Conservation (phyloP, 2,329 filamentous ascomycete genomes). For the Alternaria metachromatica region DNA sequence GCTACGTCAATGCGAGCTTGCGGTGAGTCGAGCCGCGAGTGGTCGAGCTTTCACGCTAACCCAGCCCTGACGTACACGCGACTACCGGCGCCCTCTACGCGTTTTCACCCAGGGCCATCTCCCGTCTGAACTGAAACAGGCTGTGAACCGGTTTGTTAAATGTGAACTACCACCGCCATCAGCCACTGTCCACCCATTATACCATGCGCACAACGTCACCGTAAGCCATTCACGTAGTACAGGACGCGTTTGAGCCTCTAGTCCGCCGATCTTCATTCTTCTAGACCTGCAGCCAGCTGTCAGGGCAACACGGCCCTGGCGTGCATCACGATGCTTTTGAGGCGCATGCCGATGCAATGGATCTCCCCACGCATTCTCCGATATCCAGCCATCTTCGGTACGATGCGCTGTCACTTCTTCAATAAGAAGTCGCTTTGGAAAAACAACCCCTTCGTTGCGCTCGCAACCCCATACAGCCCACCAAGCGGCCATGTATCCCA, state of each 20-base stretch:
- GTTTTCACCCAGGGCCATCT: slow-evolving; percentile 14
- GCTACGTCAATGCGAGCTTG: slow-evolving; percentile 18
- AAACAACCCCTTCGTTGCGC: slow-evolving; percentile 43
- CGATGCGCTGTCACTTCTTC: slow-evolving; percentile 28
- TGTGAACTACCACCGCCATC: not conserved
- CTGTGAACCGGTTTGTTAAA: slow-evolving; percentile 1
- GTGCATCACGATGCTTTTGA: slow-evolving; percentile 1
- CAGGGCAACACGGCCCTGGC: slow-evolving; percentile 2
- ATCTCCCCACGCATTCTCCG: slow-evolving; percentile 4
- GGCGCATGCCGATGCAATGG: not conserved
- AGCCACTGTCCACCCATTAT: not conserved
- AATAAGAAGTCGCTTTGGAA: slow-evolving; percentile 43
- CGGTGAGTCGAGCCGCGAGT: slow-evolving; percentile 11
- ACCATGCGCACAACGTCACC: slow-evolving; percentile 9
- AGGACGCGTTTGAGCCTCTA: not conserved
- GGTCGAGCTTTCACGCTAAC: slow-evolving; percentile 6
- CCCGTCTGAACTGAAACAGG: slow-evolving; percentile 1
- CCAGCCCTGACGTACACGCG: slow-evolving; percentile 39
- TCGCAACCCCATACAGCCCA: slow-evolving; percentile 50
- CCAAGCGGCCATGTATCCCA: slow-evolving; percentile 49
- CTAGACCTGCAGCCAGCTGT: slow-evolving; percentile 5
- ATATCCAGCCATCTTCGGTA: not conserved
- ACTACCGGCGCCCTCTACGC: slow-evolving; percentile 21
- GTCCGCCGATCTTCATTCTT: not conserved
- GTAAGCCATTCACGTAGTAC: not conserved